Percentiles rank a stretch among this genome's conserved stretches.
Evolutionary conservation across 2,329 filamentous ascomycete genomes (phyloP).

Genomic region (Fusarium brevicatenulatum): DNA sequence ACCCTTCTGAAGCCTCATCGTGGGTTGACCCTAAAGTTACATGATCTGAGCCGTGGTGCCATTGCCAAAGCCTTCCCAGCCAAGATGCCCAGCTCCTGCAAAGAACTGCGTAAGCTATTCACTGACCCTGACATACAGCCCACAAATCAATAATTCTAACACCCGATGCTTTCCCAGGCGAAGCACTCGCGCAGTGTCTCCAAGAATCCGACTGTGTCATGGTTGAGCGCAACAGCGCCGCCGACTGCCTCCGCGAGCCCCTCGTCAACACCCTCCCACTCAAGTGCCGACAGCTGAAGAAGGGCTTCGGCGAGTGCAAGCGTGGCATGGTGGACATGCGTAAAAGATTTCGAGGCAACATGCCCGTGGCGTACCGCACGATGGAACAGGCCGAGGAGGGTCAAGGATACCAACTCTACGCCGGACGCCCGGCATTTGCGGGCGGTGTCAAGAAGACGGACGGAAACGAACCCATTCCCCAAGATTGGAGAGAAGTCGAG

Average conservation of each 20-base stretch:
- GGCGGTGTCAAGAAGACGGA: slow-evolving; percentile 72
- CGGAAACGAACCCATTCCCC: slow-evolving; percentile 70
- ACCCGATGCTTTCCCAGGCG: slow-evolving; percentile 65
- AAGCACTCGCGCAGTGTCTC: slow-evolving; percentile 92
- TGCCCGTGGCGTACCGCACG: slow-evolving; percentile 76
- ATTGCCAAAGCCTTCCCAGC: slow-evolving; percentile 25
- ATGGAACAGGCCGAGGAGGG: slow-evolving; percentile 67
- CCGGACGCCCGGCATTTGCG: slow-evolving; percentile 76
- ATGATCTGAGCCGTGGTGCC: slow-evolving; percentile 37
- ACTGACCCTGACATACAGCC: not conserved
- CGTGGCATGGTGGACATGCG: slow-evolving; percentile 98
- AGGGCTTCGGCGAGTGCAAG: slow-evolving; percentile 94
- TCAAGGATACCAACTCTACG: slow-evolving; percentile 78
- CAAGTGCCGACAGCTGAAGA: slow-evolving; percentile 91
- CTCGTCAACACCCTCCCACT: slow-evolving; percentile 83
- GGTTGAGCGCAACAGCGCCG: slow-evolving; percentile 84
- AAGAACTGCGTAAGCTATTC: slow-evolving; percentile 84
- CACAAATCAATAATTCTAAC: not conserved
- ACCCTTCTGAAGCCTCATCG: slow-evolving; percentile 28
- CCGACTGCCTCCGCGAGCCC: slow-evolving; percentile 88
- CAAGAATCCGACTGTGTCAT: slow-evolving; percentile 97
- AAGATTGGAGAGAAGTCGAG: slow-evolving; percentile 72
- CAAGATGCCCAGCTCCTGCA: slow-evolving; percentile 93
- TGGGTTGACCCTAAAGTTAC: slow-evolving; percentile 9
- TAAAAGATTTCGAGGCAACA: slow-evolving; percentile 95